These are phyloP conservation scores for Irpex sp. DNA, from an alignment of 1,284 basidiomycete genomes.

Conservation along the genomic window DNA sequence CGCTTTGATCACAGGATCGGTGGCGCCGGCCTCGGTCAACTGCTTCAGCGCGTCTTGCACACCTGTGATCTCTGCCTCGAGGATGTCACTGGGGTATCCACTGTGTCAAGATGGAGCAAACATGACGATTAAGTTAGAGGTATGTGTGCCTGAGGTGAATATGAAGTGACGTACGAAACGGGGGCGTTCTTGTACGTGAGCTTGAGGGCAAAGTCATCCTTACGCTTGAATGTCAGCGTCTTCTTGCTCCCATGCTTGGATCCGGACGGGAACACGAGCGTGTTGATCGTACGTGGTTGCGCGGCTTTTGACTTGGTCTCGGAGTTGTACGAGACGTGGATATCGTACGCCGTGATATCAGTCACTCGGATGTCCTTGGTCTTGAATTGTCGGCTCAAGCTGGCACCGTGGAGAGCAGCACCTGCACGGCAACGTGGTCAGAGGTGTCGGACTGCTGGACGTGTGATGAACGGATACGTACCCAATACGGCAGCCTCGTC, in stretches of 20 bases:
- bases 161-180: constrained; percentile 42
- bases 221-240: constrained; percentile 76
- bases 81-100: constrained; percentile 63
- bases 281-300: constrained; percentile 66
- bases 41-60: constrained; percentile 68
- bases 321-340: constrained; percentile 73
- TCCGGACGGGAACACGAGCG: constrained; percentile 69
- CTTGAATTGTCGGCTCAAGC: constrained; percentile 87
- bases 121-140: neutral
- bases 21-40: constrained; percentile 65
- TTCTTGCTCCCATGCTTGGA: constrained; percentile 78
- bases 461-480: constrained; percentile 14
- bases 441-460: constrained; percentile 1
- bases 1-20: constrained; percentile 74
- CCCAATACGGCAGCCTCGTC: constrained; percentile 96
- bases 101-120: neutral
- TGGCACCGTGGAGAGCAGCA: constrained; percentile 90
- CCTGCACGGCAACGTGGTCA: constrained; percentile 26
- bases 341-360: constrained; percentile 69
- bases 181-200: constrained; percentile 64
- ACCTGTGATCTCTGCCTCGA: constrained; percentile 64
- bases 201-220: constrained; percentile 70
- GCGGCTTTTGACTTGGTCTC: constrained; percentile 42
- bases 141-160: constrained; percentile 4
- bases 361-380: constrained; percentile 89